Conservation (phyloP, 1,284 basidiomycete species). For the Athelia psychrophila region DNA sequence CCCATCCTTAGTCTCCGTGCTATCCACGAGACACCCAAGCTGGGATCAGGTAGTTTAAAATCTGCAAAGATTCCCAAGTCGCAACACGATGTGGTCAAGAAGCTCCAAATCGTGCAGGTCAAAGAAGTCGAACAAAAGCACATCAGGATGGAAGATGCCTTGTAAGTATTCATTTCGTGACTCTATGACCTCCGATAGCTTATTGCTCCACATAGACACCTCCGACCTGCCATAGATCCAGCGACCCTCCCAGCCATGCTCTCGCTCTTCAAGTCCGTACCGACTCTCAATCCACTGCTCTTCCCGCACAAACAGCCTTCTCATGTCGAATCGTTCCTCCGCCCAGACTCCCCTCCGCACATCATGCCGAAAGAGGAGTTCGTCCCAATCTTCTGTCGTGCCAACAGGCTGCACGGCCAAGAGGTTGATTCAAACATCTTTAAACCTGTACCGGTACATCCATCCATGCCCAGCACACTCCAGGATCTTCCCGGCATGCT, state of each 20-base stretch:
- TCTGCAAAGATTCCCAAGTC: constrained; percentile 21
- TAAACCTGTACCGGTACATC: neutral
- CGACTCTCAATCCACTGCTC: neutral
- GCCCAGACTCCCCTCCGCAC: constrained; percentile 28
- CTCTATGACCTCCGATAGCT: no score
- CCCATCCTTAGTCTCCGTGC: constrained; percentile 39
- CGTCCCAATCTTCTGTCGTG: constrained; percentile 47
- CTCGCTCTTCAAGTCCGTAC: constrained; percentile 14
- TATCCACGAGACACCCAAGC: constrained; percentile 32
- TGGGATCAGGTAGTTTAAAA: constrained; percentile 19
- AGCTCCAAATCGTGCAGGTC: constrained; percentile 15
- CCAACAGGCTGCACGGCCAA: no score
- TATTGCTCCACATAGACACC: constrained; percentile 28
- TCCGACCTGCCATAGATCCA: constrained; percentile 29
- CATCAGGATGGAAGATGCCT: constrained; percentile 25
- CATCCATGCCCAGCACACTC: constrained; percentile 18
- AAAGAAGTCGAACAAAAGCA: constrained; percentile 19
- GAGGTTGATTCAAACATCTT: neutral
- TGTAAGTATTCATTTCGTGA: constrained; percentile 22
- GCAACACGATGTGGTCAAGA: constrained; percentile 14
- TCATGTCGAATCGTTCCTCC: constrained; percentile 32
- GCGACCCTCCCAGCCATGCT: constrained; percentile 17
- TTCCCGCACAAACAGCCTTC: neutral
- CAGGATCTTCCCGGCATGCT: constrained; percentile 25
- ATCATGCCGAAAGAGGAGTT: constrained; percentile 25